Evolutionary conservation across 345 rosid species (phyloP).

Genomic region (Bretschneidera sinensis): DNA sequence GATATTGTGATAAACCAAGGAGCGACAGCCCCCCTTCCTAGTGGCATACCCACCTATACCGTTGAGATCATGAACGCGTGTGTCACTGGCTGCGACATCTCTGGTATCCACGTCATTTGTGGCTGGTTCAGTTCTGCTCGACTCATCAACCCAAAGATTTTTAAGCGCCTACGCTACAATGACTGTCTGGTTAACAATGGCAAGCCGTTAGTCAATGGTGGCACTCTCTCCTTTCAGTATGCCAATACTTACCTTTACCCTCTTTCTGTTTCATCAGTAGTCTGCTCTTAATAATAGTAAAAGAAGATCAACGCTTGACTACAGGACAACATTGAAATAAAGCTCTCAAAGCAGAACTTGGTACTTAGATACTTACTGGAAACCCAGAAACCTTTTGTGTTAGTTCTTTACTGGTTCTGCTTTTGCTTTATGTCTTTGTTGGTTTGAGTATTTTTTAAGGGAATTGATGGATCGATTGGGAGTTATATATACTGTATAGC

Average conservation of each 20-base stretch:
- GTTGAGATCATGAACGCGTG: constrained; percentile 74
- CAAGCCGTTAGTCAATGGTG: constrained; percentile 59
- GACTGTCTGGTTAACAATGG: constrained; percentile 91
- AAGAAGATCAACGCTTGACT: no score
- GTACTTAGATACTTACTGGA: no score
- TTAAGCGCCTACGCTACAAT: constrained; percentile 73
- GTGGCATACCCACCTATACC: constrained; percentile 72
- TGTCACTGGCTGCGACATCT: constrained; percentile 61
- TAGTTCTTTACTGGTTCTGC: no score
- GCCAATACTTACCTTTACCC: constrained; percentile 75
- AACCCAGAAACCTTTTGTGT: no score
- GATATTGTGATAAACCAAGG: constrained; percentile 77
- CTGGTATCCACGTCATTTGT: constrained; percentile 62
- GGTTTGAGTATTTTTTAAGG: no score
- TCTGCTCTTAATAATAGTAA: constrained; percentile 31
- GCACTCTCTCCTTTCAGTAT: constrained; percentile 55
- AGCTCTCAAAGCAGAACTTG: no score
- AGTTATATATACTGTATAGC: no score
- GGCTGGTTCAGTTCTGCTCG: constrained; percentile 92
- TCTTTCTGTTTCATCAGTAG: constrained; percentile 58
- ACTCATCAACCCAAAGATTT: constrained; percentile 66
- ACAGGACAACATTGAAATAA: no score
- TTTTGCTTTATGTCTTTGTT: no score
- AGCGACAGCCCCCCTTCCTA: constrained; percentile 55
- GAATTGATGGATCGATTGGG: no score